Evolutionary conservation across 352 stramenopile species (phyloP), one percentile per base, ranked within the genome.

Genomic region (Globisporangium middletonii): DNA sequence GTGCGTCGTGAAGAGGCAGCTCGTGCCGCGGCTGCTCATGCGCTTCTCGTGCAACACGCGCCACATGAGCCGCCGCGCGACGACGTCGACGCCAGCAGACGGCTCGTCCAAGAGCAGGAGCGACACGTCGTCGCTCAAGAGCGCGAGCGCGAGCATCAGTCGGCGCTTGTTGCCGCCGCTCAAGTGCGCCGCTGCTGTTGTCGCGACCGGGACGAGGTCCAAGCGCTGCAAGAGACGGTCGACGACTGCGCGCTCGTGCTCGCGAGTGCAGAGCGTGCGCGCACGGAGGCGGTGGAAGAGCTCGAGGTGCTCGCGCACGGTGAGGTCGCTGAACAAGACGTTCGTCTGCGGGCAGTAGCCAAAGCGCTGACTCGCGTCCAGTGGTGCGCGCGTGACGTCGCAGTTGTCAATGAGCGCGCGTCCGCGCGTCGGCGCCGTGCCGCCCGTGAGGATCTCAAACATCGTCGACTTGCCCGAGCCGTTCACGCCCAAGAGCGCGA

Each of bases 381-480:
- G 75, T 5, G 82, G 77, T 43, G 84, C 33, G 5, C 66, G 48
- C 2, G 80, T 89, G 56, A 83, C 83, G 55, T 94, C 77, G 12
- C 68, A 77, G 4, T 54, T 60, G 58, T 87, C 75, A 19, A 94
- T 83, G 6, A 73, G 43, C 7, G 75, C 84, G 9, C 63, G 69
- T 5, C 87, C 88, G 18, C 46, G 63, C 0, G 83, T 95, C 1
- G 94, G 88, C 18, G 77, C 68, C 43, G 96, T 71, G 30, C 94
- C 87, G 27, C 90, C 95, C 13, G 96, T 98, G 23, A 99, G 64
- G 52, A 99, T 97, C 57, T 92, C 83, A 59, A 99, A 98, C 50
- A 96, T 97, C 3, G 97, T 99, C 18, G 96, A 98, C 68, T 99
- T 98, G n/a, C 94, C 93, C 16, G 92, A 94, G 2, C 94, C 95